These are phyloP conservation scores for Ogataea hybrid DNA, from an alignment of 1,139 yeast species.

Conservation along the genomic window DNA sequence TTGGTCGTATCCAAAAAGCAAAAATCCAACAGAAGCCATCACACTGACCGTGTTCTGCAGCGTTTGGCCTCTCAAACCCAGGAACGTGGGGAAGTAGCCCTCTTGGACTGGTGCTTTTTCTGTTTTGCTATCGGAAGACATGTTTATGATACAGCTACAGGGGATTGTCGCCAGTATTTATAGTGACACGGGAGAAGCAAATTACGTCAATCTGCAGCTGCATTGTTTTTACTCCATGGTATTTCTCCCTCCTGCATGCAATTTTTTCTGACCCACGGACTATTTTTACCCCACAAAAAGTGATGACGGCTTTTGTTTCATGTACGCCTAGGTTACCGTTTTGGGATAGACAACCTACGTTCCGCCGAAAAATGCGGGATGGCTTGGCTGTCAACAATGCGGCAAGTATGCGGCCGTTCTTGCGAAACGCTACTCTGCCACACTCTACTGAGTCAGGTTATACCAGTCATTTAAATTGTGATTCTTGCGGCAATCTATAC, in stretches of 20 bases:
- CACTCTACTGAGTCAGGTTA: too few species aligned
- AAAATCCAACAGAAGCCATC: conserved; percentile 46
- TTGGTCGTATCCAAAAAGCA: conserved; percentile 51
- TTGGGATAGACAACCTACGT: background rate
- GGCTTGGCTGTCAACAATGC: too few species aligned
- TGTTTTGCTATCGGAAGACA: background rate
- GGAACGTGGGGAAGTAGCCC: conserved; percentile 12
- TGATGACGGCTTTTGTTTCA: background rate
- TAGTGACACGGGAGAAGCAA: background rate
- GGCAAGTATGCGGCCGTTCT: too few species aligned
- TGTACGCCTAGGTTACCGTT: background rate
- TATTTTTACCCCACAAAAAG: background rate
- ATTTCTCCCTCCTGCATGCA: background rate
- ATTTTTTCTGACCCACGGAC: background rate
- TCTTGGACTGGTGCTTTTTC: background rate
- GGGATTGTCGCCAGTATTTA: background rate
- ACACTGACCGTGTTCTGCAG: conserved; percentile 34
- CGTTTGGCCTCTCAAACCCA: conserved; percentile 38
- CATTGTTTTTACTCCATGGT: too few species aligned
- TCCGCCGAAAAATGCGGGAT: background rate
- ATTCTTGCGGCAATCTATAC: background rate
- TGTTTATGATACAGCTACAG: background rate
- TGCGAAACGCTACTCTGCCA: too few species aligned
- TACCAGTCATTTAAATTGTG: too few species aligned
- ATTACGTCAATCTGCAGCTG: conserved; percentile 1